These are phyloP conservation scores for Trichoderma atroviride DNA, from an alignment of 2,329 filamentous ascomycete species.

Conservation along the genomic window DNA sequence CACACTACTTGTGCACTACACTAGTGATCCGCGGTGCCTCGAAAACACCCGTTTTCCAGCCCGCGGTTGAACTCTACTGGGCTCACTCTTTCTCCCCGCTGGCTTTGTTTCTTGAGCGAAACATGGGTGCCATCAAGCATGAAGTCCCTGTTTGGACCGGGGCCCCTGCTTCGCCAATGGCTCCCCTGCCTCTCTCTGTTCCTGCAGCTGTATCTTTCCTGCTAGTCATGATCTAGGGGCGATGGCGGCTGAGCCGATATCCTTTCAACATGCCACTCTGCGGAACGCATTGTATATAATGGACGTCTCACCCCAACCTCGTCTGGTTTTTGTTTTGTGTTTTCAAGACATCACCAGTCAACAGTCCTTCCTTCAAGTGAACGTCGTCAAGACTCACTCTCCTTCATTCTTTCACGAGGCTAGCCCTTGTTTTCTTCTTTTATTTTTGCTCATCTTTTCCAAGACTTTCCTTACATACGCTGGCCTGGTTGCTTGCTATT, in stretches of 20 bases:
- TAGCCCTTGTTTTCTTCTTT: conserved; percentile 41
- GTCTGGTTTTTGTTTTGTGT: conserved; percentile 8
- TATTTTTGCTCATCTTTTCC: conserved; percentile 6
- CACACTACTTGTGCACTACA: conserved; percentile 5
- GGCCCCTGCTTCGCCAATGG: conserved; percentile 28
- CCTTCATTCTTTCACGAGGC: conserved; percentile 36
- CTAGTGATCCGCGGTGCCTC: conserved; percentile 25
- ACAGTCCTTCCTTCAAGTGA: conserved; percentile 31
- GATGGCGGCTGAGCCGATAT: background rate
- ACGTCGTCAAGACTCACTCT: conserved; percentile 40
- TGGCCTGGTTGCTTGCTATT: conserved; percentile 24
- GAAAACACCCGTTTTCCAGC: conserved; percentile 25
- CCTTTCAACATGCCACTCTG: conserved; percentile 14
- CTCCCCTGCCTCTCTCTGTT: conserved; percentile 22
- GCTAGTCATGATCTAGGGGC: conserved; percentile 22
- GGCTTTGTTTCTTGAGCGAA: conserved; percentile 16
- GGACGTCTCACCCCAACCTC: conserved; percentile 24
- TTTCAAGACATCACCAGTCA: conserved; percentile 25
- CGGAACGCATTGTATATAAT: conserved; percentile 26
- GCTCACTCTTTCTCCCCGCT: conserved; percentile 5
- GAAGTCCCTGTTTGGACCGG: conserved; percentile 14
- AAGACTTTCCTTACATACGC: conserved; percentile 5
- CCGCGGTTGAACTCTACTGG: conserved; percentile 26
- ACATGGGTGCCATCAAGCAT: conserved; percentile 26
- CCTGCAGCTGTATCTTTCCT: conserved; percentile 24